phyloP scores from a whole-genome alignment of 331 rosid species.

The Pyrus hybrid region DNA sequence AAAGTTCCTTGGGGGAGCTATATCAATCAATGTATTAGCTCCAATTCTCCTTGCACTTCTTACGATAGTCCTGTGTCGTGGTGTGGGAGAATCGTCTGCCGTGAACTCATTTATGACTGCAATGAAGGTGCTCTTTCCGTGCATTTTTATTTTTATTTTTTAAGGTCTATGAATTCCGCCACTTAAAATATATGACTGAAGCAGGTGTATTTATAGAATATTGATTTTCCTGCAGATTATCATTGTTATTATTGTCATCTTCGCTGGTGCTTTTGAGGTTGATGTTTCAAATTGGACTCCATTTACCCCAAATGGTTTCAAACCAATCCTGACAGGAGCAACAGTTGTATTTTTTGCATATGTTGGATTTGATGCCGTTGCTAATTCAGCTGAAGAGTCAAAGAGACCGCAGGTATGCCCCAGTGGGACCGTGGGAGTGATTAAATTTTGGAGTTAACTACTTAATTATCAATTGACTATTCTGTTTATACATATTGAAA shows the following conservation, averaged over 20 bases:
- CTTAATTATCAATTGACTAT: background rate
- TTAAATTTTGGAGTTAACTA: constrained; percentile 10
- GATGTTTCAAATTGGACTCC: constrained; percentile 97
- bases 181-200: background rate
- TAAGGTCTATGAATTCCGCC: background rate
- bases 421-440: constrained; percentile 9
- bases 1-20: constrained; percentile 53
- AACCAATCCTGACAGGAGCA: constrained; percentile 78
- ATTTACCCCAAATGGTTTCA: constrained; percentile 77
- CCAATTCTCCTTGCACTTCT: constrained; percentile 71
- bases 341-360: constrained; percentile 96
- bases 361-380: constrained; percentile 14
- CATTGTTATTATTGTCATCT: constrained; percentile 68
- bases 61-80: constrained; percentile 68
- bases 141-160: background rate
- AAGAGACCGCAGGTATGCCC: constrained; percentile 75
- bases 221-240: constrained; percentile 47
- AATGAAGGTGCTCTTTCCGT: constrained; percentile 56
- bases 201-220: constrained; percentile 5
- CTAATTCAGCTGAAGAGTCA: constrained; percentile 86
- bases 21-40: constrained; percentile 82
- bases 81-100: constrained; percentile 75
- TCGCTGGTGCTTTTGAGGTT: constrained; percentile 81
- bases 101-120: constrained; percentile 80
- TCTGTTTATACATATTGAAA: background rate